A percentile compares a stretch with the other conserved stretches of the same genome.
phyloP scores from a whole-genome alignment of 306 rosid species.

The Arachis hypogaea region DNA sequence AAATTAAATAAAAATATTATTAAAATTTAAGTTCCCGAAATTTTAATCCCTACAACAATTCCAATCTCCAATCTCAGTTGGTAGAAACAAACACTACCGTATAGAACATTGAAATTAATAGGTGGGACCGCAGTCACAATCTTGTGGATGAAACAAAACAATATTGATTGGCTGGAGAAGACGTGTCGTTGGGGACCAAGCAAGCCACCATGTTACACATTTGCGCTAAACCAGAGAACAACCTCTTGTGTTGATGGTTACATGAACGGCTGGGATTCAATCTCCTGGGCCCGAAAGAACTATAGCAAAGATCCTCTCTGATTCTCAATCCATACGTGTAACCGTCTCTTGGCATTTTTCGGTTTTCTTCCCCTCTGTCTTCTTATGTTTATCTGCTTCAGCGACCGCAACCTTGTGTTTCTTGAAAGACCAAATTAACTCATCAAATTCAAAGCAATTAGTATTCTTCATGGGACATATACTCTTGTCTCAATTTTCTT shows the following conservation, averaged over 20 bases:
- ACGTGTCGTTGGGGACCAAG: conserved; percentile 45
- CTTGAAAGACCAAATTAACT: conserved; percentile 22
- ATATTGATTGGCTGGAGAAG: conserved; percentile 46
- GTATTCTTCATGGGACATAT: not conserved
- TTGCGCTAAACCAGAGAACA: conserved; percentile 39
- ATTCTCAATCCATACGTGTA: conserved; percentile 33
- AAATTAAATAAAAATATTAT: too few relatives aligned
- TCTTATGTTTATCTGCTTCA: not conserved
- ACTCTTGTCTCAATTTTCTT: too few relatives aligned
- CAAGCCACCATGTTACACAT: conserved; percentile 40
- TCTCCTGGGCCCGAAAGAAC: conserved; percentile 25
- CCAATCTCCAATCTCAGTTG: too few relatives aligned
- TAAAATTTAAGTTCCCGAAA: too few relatives aligned
- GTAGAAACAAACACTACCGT: too few relatives aligned
- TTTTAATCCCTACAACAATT: too few relatives aligned
- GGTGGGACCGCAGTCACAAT: conserved; percentile 49
- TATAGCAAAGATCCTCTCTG: conserved; percentile 50
- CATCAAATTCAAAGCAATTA: not conserved
- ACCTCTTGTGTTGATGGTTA: conserved; percentile 46
- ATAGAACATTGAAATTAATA: not conserved
- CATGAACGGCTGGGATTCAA: conserved; percentile 51
- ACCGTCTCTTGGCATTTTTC: conserved; percentile 41
- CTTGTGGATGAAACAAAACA: conserved; percentile 43
- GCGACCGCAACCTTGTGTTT: conserved; percentile 27
- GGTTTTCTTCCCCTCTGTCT: conserved; percentile 30